Evolutionary conservation across 768 basidiomycete genomes (phyloP).

Genomic region (Suillus variegatus): DNA sequence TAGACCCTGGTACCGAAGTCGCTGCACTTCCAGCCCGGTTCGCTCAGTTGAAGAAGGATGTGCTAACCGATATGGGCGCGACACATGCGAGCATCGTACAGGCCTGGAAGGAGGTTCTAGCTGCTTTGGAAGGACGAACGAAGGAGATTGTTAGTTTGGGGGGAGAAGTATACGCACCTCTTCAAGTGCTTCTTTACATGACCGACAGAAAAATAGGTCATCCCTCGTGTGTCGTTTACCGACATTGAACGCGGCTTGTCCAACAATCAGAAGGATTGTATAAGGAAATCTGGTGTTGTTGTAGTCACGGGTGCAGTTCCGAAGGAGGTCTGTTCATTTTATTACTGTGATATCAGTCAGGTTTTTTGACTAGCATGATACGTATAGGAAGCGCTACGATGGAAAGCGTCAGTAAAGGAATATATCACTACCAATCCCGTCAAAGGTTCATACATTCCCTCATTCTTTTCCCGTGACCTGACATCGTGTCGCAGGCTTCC

Average conservation of each 20-base stretch:
- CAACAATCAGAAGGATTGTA: slow-evolving; percentile 40
- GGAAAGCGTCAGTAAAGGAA: slow-evolving; percentile 56
- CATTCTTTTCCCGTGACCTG: neutral
- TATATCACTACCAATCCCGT: slow-evolving; percentile 58
- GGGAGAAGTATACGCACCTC: slow-evolving; percentile 40
- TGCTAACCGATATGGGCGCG: slow-evolving; percentile 43
- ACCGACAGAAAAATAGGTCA: slow-evolving; percentile 35
- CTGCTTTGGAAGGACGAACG: slow-evolving; percentile 46
- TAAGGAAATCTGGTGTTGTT: slow-evolving; percentile 55
- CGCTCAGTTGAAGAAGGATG: slow-evolving; percentile 53
- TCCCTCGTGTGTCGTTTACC: slow-evolving; percentile 50
- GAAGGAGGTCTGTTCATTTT: slow-evolving; percentile 40
- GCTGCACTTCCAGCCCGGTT: slow-evolving; percentile 57
- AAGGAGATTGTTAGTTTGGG: slow-evolving; percentile 50
- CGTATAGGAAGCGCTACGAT: slow-evolving; percentile 54
- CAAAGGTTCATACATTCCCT: slow-evolving; percentile 39
- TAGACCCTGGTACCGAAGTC: slow-evolving; percentile 35
- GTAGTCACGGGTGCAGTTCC: slow-evolving; percentile 60
- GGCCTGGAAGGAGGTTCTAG: slow-evolving; percentile 58
- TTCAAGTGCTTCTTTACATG: neutral
- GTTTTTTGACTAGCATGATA: neutral
- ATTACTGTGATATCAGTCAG: slow-evolving; percentile 17
- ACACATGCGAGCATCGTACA: slow-evolving; percentile 33
- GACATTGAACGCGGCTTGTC: slow-evolving; percentile 51
- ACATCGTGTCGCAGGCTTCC: slow-evolving; percentile 50